Conservation (phyloP, 192 early-diverging fungal genomes). For the Chytriomyces hyalinus region DNA sequence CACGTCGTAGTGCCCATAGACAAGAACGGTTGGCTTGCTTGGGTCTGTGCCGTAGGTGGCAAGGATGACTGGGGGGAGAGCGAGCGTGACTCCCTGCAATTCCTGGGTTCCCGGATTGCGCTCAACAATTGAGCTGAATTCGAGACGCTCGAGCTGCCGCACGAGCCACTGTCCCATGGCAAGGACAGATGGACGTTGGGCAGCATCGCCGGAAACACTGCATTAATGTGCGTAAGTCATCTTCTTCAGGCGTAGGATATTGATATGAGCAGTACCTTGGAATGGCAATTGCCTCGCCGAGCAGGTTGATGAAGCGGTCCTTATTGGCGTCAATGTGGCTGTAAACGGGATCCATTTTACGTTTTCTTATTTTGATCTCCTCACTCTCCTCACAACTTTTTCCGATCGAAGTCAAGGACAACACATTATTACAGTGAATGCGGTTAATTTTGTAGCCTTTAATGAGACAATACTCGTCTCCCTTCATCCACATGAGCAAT, state of each 20-base stretch:
- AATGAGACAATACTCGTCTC: no score
- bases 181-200: conserved; percentile 79
- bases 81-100: conserved; percentile 76
- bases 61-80: conserved; percentile 91
- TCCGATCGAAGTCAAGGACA: no score
- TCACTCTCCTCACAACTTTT: no score
- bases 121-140: conserved; percentile 65
- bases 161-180: conserved; percentile 90
- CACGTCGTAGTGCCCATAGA: conserved; percentile 95
- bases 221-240: conserved; percentile 22
- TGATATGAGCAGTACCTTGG: conserved; percentile 62
- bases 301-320: conserved; percentile 51
- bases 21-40: conserved; percentile 92
- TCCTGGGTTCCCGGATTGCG: conserved; percentile 79
- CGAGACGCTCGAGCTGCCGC: conserved; percentile 73
- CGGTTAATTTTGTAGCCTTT: no score
- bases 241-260: not conserved
- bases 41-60: conserved; percentile 89
- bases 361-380: not conserved
- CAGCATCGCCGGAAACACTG: conserved; percentile 72
- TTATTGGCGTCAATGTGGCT: conserved; percentile 19
- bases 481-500: no score
- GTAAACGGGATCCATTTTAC: conserved; percentile 23
- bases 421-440: no score
- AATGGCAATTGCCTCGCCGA: conserved; percentile 88